Conservation (phyloP, 345 rosid species). For the Diplotaxis tenuifolia region DNA sequence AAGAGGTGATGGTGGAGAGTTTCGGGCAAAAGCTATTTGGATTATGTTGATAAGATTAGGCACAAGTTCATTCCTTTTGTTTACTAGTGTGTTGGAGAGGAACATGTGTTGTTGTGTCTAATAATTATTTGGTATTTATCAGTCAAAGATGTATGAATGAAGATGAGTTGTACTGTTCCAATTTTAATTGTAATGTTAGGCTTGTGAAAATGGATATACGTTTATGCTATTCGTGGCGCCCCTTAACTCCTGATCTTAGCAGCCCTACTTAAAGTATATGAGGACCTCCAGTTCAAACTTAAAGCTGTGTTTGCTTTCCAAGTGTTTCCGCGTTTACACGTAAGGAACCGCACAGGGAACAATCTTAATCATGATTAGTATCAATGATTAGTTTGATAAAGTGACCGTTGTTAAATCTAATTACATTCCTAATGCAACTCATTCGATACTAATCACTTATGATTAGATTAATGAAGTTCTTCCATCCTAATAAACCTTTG, state of each 20-base stretch:
- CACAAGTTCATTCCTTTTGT: constrained; percentile 77
- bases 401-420: constrained; percentile 20
- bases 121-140: constrained; percentile 30
- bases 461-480: constrained; percentile 29
- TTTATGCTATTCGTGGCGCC: constrained; percentile 25
- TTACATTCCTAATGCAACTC: constrained; percentile 33
- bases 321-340: constrained; percentile 38
- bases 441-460: constrained; percentile 28
- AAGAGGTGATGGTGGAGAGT: constrained; percentile 67
- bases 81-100: constrained; percentile 48
- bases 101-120: constrained; percentile 22
- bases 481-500: background rate
- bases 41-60: constrained; percentile 70
- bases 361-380: constrained; percentile 39
- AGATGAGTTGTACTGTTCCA: constrained; percentile 10
- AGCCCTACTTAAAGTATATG: constrained; percentile 26
- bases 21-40: constrained; percentile 64
- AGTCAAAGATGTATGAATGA: constrained; percentile 35
- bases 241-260: constrained; percentile 24
- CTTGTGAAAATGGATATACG: constrained; percentile 32
- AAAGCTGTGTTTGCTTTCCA: constrained; percentile 34
- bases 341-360: constrained; percentile 33
- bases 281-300: constrained; percentile 32
- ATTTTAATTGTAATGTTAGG: constrained; percentile 30
- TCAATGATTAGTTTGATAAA: constrained; percentile 31